These are phyloP conservation scores for Dittrichia graveolens DNA, from an alignment of 129 eudicot genomes.

Conservation along the genomic window DNA sequence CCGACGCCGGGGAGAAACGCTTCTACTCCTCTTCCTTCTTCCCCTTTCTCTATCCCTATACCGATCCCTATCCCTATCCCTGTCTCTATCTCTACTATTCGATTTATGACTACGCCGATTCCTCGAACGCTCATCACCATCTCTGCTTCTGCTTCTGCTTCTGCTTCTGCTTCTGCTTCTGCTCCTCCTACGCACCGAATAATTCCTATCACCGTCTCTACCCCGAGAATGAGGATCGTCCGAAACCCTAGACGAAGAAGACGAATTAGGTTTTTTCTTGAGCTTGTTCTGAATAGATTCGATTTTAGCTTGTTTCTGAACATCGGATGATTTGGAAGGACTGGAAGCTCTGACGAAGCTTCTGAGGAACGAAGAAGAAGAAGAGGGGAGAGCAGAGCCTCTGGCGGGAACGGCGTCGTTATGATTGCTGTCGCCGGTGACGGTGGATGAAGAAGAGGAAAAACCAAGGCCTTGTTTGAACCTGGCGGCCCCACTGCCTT, in stretches of 20 bases:
- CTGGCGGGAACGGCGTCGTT: conserved; percentile 54
- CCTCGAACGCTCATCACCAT: conserved; percentile 31
- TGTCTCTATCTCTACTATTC: conserved; percentile 43
- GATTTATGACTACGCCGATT: conserved; percentile 33
- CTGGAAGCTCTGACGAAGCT: conserved; percentile 75
- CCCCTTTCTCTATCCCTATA: conserved; percentile 36
- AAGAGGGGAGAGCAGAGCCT: conserved; percentile 58
- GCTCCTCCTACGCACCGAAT: conserved; percentile 47
- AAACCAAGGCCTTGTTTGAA: conserved; percentile 98
- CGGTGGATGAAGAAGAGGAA: conserved; percentile 44
- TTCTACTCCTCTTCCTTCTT: conserved; percentile 49
- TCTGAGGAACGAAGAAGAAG: conserved; percentile 66
- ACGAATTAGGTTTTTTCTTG: conserved; percentile 36
- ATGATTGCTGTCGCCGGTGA: not conserved
- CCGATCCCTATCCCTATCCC: conserved; percentile 27
- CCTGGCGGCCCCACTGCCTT: conserved; percentile 88
- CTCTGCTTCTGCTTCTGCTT: conserved; percentile 40
- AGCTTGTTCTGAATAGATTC: conserved; percentile 68
- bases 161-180: conserved; percentile 20
- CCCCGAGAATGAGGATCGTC: conserved; percentile 26
- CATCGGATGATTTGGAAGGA: conserved; percentile 45
- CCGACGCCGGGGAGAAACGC: conserved; percentile 55
- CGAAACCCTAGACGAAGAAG: conserved; percentile 38
- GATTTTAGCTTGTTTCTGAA: conserved; percentile 59
- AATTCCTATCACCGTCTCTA: conserved; percentile 31